Conservation (phyloP, 2,329 filamentous ascomycete species). For the Hortaea werneckii region DNA sequence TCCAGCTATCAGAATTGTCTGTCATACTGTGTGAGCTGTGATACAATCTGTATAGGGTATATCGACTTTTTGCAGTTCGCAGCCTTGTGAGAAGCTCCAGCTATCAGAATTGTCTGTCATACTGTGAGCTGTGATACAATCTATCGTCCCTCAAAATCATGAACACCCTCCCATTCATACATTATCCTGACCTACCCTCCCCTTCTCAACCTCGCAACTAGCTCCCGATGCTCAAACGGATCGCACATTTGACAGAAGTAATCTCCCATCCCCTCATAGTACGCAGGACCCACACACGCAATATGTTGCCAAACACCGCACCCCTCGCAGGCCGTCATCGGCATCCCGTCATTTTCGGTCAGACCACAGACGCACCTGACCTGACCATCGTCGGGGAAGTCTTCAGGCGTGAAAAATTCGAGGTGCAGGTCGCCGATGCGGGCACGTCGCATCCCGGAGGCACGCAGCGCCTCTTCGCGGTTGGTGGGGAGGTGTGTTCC, state of each 20-base stretch:
- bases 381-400: slow-evolving; percentile 11
- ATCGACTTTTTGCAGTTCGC: too few relatives aligned
- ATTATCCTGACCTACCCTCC: not conserved
- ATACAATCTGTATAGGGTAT: too few relatives aligned
- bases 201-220: slow-evolving; percentile 9
- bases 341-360: slow-evolving; percentile 7
- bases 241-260: slow-evolving; percentile 19
- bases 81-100: too few relatives aligned
- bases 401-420: slow-evolving; percentile 16
- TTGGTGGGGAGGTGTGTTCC: slow-evolving; percentile 12
- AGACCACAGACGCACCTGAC: slow-evolving; percentile 22
- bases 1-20: too few relatives aligned
- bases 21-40: too few relatives aligned
- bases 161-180: too few relatives aligned
- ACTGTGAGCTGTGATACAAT: too few relatives aligned
- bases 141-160: too few relatives aligned
- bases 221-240: slow-evolving; percentile 11
- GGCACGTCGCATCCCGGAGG: not conserved
- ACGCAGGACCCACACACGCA: slow-evolving; percentile 12
- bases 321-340: slow-evolving; percentile 16
- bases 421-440: slow-evolving; percentile 12
- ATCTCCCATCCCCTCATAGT: slow-evolving; percentile 2
- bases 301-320: slow-evolving; percentile 23
- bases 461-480: slow-evolving; percentile 9
- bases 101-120: too few relatives aligned